phyloP scores from a whole-genome alignment of 345 rosid genomes.

The Triadica sebifera region DNA sequence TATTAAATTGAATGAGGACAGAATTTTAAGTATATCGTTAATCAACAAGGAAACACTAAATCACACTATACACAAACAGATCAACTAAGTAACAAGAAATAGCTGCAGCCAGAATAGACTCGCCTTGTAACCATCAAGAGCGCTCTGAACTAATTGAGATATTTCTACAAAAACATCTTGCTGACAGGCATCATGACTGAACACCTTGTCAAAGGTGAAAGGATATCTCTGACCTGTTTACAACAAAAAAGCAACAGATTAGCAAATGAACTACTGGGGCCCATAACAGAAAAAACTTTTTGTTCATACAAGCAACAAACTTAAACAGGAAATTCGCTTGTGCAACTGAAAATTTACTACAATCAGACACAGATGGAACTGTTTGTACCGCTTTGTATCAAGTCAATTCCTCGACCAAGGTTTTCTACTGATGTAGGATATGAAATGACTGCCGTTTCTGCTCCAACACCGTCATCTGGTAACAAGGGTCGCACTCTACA shows the following conservation, averaged over 20 bases:
- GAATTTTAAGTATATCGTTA: not conserved
- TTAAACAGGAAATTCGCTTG: not conserved
- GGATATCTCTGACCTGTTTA: constrained; percentile 73
- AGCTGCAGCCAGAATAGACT: not conserved
- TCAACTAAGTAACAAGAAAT: not conserved
- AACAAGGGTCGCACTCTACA: constrained; percentile 87
- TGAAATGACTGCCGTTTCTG: constrained; percentile 51
- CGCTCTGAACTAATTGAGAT: constrained; percentile 92
- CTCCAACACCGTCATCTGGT: constrained; percentile 66
- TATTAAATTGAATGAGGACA: not conserved
- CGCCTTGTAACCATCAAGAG: constrained; percentile 97
- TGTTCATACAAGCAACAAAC: not conserved
- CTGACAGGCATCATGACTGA: constrained; percentile 77
- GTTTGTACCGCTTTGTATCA: constrained; percentile 68
- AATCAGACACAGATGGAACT: not conserved
- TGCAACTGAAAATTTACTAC: not conserved
- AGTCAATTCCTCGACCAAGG: constrained; percentile 75
- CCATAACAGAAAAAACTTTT: not conserved
- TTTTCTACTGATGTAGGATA: constrained; percentile 71
- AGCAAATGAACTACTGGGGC: not conserved
- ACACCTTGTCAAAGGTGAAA: constrained; percentile 92
- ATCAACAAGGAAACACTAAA: not conserved
- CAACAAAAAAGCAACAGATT: constrained; percentile 8
- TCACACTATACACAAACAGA: not conserved
- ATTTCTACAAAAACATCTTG: constrained; percentile 86